phyloP scores from a whole-genome alignment of 139 green algal species.

The Tetradesmus lagerheimii region DNA sequence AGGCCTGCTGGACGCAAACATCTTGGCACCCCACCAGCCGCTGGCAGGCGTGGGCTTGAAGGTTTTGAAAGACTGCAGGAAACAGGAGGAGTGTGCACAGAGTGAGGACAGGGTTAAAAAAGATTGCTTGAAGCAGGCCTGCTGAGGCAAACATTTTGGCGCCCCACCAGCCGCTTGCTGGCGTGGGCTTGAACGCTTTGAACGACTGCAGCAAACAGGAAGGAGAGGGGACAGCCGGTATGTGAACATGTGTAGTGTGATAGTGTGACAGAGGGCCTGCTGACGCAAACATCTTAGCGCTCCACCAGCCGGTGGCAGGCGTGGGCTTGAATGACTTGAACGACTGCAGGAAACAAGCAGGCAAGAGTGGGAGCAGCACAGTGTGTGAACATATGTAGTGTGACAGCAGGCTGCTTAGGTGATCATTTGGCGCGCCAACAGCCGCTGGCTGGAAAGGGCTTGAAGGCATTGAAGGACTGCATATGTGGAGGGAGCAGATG shows the following conservation, averaged over 20 bases:
- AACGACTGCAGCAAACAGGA: too few species aligned
- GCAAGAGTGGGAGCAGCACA: not conserved
- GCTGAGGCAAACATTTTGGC: conserved; percentile 61
- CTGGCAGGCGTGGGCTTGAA: conserved; percentile 58
- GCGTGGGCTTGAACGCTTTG: not conserved
- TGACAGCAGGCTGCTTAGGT: not conserved
- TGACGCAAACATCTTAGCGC: conserved; percentile 72
- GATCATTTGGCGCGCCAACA: conserved; percentile 85
- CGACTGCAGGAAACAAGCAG: not conserved
- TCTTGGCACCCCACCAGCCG: conserved; percentile 82
- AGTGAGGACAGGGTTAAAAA: not conserved
- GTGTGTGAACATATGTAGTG: not conserved
- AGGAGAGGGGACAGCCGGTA: too few species aligned
- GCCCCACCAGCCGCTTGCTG: conserved; percentile 55
- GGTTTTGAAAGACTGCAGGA: not conserved
- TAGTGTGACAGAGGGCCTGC: conserved; percentile 31
- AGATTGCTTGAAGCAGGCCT: not conserved
- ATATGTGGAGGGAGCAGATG: too few species aligned
- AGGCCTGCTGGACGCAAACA: conserved; percentile 52
- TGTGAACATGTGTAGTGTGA: too few species aligned
- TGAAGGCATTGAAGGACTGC: conserved; percentile 44
- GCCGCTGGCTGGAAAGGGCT: conserved; percentile 54
- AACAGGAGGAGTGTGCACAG: too few species aligned
- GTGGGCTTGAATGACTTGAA: conserved; percentile 48
- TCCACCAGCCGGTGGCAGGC: conserved; percentile 38